phyloP scores from a whole-genome alignment of 2,329 filamentous ascomycete species.

The Pleoardoris graminearum region DNA sequence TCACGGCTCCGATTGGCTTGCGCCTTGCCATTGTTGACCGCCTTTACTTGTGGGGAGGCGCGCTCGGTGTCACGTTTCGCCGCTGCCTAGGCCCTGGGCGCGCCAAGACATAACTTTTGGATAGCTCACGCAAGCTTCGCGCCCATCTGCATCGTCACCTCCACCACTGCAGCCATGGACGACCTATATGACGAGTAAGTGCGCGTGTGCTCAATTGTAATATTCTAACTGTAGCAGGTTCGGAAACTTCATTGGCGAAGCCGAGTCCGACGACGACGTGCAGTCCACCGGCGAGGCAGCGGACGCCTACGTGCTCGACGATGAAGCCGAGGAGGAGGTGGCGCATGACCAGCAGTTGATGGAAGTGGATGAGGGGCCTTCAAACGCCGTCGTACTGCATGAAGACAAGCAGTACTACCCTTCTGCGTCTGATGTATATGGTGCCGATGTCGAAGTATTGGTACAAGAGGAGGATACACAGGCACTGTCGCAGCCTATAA shows the following conservation, averaged over 20 bases:
- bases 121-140: constrained; percentile 24
- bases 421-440: constrained; percentile 95
- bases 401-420: constrained; percentile 99
- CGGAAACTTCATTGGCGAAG: constrained; percentile 97
- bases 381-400: constrained; percentile 95
- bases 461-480: constrained; percentile 98
- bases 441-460: constrained; percentile 88
- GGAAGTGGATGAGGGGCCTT: constrained; percentile 90
- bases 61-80: constrained; percentile 16
- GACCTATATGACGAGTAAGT: constrained; percentile 92
- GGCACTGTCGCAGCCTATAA: constrained; percentile 86
- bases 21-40: constrained; percentile 18
- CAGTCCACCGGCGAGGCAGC: constrained; percentile 74
- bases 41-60: background rate
- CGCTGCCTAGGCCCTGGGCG: constrained; percentile 10
- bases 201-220: background rate
- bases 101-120: constrained; percentile 32
- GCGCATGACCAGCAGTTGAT: constrained; percentile 80
- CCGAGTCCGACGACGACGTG: constrained; percentile 85
- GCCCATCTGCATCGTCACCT: constrained; percentile 9
- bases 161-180: constrained; percentile 65
- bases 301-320: constrained; percentile 77
- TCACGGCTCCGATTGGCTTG: constrained; percentile 21
- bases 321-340: constrained; percentile 61
- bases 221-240: constrained; percentile 63